Percentiles rank a stretch among this genome's conserved stretches.
Evolutionary conservation across 1,284 basidiomycete genomes (phyloP).

Genomic region (Cutaneotrichosporon curvatum): DNA sequence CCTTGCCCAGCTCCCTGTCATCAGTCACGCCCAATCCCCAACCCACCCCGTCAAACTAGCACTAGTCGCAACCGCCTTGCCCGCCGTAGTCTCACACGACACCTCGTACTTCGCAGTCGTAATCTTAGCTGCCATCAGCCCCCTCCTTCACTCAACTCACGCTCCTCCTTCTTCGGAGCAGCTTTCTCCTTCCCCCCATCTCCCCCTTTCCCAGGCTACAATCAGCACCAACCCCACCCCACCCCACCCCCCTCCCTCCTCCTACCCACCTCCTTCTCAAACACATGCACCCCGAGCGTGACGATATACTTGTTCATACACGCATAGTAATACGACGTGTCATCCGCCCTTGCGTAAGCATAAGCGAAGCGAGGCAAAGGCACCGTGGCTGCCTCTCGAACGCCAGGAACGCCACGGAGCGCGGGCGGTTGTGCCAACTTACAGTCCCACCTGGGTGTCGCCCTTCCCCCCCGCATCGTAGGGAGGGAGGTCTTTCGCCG

Average conservation of each 20-base stretch:
- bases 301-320: slow-evolving; percentile 40
- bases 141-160: no score
- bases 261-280: slow-evolving; percentile 32
- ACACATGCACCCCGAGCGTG: slow-evolving; percentile 30
- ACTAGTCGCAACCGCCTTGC: background rate
- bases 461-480: slow-evolving; percentile 25
- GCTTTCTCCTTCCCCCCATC: background rate
- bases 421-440: no score
- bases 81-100: background rate
- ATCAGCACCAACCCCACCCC: slow-evolving; percentile 1
- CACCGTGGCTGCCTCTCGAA: no score
- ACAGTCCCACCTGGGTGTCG: slow-evolving; percentile 33
- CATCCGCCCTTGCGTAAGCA: slow-evolving; percentile 28
- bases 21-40: background rate
- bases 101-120: background rate
- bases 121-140: background rate
- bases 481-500: slow-evolving; percentile 21
- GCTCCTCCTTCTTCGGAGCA: background rate
- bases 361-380: background rate
- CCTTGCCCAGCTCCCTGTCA: slow-evolving; percentile 30
- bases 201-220: slow-evolving; percentile 1
- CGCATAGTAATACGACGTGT: slow-evolving; percentile 41
- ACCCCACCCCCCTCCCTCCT: background rate
- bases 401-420: no score
- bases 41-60: slow-evolving; percentile 22